Evolutionary conservation across 2,329 filamentous ascomycete genomes (phyloP), one percentile per base, ranked within the genome.

Genomic region (Apiospora sp.): DNA sequence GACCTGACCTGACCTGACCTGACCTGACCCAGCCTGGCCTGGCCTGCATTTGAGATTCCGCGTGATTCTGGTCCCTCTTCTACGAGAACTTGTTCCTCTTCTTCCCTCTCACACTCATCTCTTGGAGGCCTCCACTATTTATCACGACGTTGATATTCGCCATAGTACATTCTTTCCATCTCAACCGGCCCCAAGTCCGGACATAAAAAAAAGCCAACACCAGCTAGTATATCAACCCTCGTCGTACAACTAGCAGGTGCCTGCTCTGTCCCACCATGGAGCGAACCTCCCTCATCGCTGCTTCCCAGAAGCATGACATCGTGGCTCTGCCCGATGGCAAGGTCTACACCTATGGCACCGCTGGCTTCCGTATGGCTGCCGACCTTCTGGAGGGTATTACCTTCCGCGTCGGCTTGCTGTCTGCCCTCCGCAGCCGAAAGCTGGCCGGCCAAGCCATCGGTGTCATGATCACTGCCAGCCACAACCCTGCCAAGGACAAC

Each of bases 401-500:
- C 77, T 98, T 96, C 84, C 92, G 95, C 67, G 95, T 98, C 76
- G 96, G 96, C 70, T 90, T 99, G 74, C 90, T 98, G 72, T 94
- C 96, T 44, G 91, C 93, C 72, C 89, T 98, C 70, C 93, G 96
- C 75, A 98, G 95, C 76, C 93, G 94, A 81, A 97, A 96, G 84
- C 90, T 97, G 78, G 92, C 92, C 82, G 93, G 95, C 76, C 94
- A 97, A 86, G 93, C 94, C 78, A 97, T 99, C 80, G 96, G 96
- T 80, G 92, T 99, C 77, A 98, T 98, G 95, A 93, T 98, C 82
- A 98, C 95, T 58, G 95, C 95, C 75, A 97, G 94, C 80, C 95
- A 98, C 87, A 98, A 98, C 84, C 94, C 94, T 24, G 92, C 95
- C 46, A 88, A 91, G 78, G 95, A 98, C 84, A 98, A 98, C 83